Percentiles rank a stretch among this genome's conserved stretches.
phyloP scores from a whole-genome alignment of 768 basidiomycete genomes.

The Pleurotus pulmonarius region DNA sequence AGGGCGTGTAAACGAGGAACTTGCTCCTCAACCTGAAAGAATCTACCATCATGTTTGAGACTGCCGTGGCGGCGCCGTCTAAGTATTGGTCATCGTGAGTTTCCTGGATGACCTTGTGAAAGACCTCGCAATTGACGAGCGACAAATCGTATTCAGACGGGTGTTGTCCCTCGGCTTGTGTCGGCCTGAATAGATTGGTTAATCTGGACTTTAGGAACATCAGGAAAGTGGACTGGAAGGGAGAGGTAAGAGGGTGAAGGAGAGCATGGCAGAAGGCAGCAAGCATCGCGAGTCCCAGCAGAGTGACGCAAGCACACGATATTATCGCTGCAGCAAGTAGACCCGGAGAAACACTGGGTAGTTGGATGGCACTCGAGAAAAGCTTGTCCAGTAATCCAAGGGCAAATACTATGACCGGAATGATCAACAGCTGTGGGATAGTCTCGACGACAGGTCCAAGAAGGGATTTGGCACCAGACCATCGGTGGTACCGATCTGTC shows the following conservation, averaged over 20 bases:
- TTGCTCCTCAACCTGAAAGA: neutral
- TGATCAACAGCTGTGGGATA: constrained; percentile 1
- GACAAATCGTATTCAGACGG: neutral
- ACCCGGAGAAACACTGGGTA: neutral
- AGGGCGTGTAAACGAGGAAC: neutral
- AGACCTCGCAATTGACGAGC: neutral
- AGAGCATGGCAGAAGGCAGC: neutral
- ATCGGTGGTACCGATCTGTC: constrained; percentile 3
- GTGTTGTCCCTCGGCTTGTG: neutral
- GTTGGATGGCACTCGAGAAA: constrained; percentile 1
- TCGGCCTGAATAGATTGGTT: neutral
- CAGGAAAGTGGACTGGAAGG: constrained; percentile 1
- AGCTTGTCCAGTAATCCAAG: constrained; percentile 8
- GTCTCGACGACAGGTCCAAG: constrained; percentile 2
- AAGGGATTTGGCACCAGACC: neutral
- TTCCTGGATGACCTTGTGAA: constrained; percentile 5
- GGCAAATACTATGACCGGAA: constrained; percentile 6
- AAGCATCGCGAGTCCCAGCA: neutral
- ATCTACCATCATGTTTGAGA: constrained; percentile 3
- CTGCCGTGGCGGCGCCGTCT: constrained; percentile 11
- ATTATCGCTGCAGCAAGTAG: neutral
- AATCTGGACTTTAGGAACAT: neutral
- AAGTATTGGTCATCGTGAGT: constrained; percentile 9
- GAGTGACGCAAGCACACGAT: neutral
- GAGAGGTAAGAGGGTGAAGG: constrained; percentile 1